Evolutionary conservation across 805 yeast species (phyloP), one percentile per base, ranked within the genome.

Genomic region (Saccharomycopsis microspora): DNA sequence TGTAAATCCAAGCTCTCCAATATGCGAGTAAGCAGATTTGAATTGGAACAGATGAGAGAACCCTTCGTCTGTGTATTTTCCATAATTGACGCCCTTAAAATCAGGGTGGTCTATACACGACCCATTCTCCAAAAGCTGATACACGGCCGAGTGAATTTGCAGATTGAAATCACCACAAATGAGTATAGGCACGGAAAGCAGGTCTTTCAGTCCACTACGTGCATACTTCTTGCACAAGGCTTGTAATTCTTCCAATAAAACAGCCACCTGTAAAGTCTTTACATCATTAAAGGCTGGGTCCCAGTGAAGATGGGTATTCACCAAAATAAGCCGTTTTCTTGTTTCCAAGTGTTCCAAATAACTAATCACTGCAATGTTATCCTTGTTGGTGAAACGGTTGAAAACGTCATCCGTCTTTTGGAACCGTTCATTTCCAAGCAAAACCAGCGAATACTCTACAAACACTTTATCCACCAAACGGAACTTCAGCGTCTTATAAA

Each of bases 151-250:
- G 57, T 83, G 80, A 19, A 74, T 67, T 44, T 82, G 80, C 1
- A 97, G 90, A 65, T 93, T 93, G 70, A 88, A 89, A 69, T 93
- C 98, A 63, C 97, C 97, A 68, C 97, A 85, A 38, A 93, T 79
- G 11, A 90, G 64, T 51, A 88, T 64, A n/a, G 96, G 89, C 32
- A 80, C 64, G 57, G 75, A 79, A 63, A 75, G 77, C 41, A 74
- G 57, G 19, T 74, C 79, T 33, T 74, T 78, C 32, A 68, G 64
- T 44, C 50, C 53, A 11, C 40, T 32, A 39, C 51, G 47, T 30
- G 62, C 57, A 49, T 68, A 71, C 59, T 70, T 74, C 58, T 76
- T 78, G 40, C 80, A 66, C 43, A 85, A 64, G 5, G 67, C 67
- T 60, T 86, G 93, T 59, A 94, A 65, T 64, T 93, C 96, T 58